Evolutionary conservation across 1,139 yeast species (phyloP).

Genomic region (Hyphopichia fennica): DNA sequence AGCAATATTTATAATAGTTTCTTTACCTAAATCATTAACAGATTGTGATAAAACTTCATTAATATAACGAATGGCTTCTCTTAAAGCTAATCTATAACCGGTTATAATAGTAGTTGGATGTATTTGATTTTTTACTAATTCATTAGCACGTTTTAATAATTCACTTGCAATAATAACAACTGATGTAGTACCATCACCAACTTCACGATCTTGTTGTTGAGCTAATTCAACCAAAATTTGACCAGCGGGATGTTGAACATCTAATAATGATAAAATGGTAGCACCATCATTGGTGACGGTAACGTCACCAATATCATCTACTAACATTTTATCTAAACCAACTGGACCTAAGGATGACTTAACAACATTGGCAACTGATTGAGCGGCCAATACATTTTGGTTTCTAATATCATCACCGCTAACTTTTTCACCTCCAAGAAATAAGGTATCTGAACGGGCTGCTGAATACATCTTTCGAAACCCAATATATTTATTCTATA

Average conservation of each 20-base stretch:
- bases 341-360: conserved; percentile 98
- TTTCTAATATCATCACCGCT: conserved; percentile 96
- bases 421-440: conserved; percentile 93
- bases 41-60: conserved; percentile 80
- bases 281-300: conserved; percentile 99
- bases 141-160: conserved; percentile 88
- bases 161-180: conserved; percentile 96
- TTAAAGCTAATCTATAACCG: conserved; percentile 90
- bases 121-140: conserved; percentile 85
- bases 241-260: conserved; percentile 99
- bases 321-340: conserved; percentile 97
- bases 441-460: conserved; percentile 87
- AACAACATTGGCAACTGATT: conserved; percentile 95
- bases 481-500: too few relatives aligned
- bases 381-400: conserved; percentile 94
- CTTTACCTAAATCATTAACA: conserved; percentile 82
- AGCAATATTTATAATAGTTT: conserved; percentile 81
- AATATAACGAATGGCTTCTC: conserved; percentile 89
- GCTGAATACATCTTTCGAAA: conserved; percentile 42
- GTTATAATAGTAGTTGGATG: conserved; percentile 98
- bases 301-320: conserved; percentile 98
- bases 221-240: conserved; percentile 95
- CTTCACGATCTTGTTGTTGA: conserved; percentile 98
- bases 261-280: conserved; percentile 83
- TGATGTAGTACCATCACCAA: conserved; percentile 98